Evolutionary conservation across 1,139 yeast species (phyloP).

Genomic region (Kluyveromyces sp.): DNA sequence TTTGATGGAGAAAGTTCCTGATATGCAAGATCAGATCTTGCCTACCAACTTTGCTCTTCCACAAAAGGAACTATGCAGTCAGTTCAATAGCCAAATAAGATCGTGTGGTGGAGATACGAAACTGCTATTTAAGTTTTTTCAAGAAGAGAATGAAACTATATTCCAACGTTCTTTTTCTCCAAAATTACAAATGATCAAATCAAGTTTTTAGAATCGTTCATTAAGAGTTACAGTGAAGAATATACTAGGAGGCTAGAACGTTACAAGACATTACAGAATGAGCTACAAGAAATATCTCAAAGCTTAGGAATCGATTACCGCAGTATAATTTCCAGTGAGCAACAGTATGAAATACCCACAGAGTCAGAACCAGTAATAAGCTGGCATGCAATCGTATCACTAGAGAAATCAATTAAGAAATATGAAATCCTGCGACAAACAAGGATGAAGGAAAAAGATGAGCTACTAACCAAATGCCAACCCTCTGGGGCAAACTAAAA

Average conservation of each 20-base stretch:
- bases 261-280: neutral
- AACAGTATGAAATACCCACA: slow-evolving; percentile 1
- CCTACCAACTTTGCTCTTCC: slow-evolving; percentile 7
- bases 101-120: slow-evolving; percentile 12
- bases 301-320: slow-evolving; percentile 6
- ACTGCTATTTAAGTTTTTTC: slow-evolving; percentile 16
- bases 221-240: slow-evolving; percentile 8
- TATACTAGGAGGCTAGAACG: slow-evolving; percentile 8
- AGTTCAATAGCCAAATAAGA: slow-evolving; percentile 3
- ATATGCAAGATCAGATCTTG: slow-evolving; percentile 6
- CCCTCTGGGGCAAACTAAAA: slow-evolving; percentile 46
- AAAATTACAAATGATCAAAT: neutral
- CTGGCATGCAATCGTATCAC: slow-evolving; percentile 5
- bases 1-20: slow-evolving; percentile 10
- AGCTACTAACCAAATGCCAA: slow-evolving; percentile 32
- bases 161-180: slow-evolving; percentile 11
- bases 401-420: slow-evolving; percentile 10
- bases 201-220: neutral
- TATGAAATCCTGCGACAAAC: slow-evolving; percentile 11
- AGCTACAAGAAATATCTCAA: neutral
- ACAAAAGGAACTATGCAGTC: slow-evolving; percentile 7
- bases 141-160: slow-evolving; percentile 18
- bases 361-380: slow-evolving; percentile 5
- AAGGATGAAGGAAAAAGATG: slow-evolving; percentile 19
- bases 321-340: slow-evolving; percentile 5